A percentile compares a stretch with the other conserved stretches of the same genome.
These are phyloP conservation scores for Agaricus blazei DNA, from an alignment of 768 basidiomycete species.

Conservation along the genomic window DNA sequence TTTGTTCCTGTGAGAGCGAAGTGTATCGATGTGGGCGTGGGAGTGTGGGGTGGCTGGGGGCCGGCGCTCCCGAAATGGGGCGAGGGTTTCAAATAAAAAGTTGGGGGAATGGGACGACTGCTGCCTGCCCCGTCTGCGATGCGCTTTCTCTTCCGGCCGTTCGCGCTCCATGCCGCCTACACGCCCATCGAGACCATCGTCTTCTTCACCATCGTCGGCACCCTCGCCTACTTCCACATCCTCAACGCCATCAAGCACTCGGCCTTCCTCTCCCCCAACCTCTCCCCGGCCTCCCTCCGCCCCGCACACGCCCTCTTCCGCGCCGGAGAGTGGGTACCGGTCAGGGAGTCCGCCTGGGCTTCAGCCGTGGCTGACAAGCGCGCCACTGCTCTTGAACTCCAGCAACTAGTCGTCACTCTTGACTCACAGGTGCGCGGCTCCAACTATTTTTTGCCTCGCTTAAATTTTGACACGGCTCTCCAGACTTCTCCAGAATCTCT, in stretches of 20 bases:
- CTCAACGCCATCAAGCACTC: slow-evolving; percentile 88
- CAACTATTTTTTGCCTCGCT: not conserved
- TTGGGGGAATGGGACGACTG: slow-evolving; percentile 8
- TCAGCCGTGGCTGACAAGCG: slow-evolving; percentile 12
- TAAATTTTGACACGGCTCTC: slow-evolving; percentile 7
- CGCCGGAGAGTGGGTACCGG: slow-evolving; percentile 57
- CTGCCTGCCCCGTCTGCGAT: slow-evolving; percentile 20
- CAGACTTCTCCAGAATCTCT: slow-evolving; percentile 25
- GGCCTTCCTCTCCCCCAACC: slow-evolving; percentile 61
- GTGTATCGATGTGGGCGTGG: too few relatives aligned
- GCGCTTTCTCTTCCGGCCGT: slow-evolving; percentile 59
- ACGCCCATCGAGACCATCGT: slow-evolving; percentile 89
- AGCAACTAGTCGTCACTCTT: slow-evolving; percentile 65
- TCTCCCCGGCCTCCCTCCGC: slow-evolving; percentile 34
- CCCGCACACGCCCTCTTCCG: slow-evolving; percentile 53
- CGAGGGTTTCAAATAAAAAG: slow-evolving; percentile 5
- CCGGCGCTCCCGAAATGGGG: not conserved
- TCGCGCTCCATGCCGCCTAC: slow-evolving; percentile 69
- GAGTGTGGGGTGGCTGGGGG: not conserved
- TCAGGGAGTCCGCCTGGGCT: slow-evolving; percentile 51
- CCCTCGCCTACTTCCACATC: slow-evolving; percentile 93
- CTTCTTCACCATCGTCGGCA: slow-evolving; percentile 81
- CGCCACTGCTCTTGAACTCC: slow-evolving; percentile 51
- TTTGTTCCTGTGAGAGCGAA: too few relatives aligned
- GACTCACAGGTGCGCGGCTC: slow-evolving; percentile 30